Evolutionary conservation across 805 yeast genomes (phyloP).

Genomic region (Alloascoidea hylecoeti): DNA sequence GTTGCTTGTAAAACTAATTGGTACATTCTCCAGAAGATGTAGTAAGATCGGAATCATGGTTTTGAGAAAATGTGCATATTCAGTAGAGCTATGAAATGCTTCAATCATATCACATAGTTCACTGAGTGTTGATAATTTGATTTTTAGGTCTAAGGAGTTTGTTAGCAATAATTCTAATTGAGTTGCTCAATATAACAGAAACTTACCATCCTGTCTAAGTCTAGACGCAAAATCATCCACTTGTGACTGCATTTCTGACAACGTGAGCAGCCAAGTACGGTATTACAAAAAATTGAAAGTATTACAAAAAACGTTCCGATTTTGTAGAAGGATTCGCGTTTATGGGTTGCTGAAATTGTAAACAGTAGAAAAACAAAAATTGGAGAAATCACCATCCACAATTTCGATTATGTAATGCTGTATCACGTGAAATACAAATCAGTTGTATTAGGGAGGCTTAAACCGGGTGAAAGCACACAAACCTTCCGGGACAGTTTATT

Average conservation of each 20-base stretch:
- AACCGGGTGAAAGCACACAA: no score
- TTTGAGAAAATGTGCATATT: slow-evolving; percentile 64
- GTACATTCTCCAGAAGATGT: slow-evolving; percentile 47
- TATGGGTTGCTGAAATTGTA: no score
- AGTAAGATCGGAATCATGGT: slow-evolving; percentile 59
- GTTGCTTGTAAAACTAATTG: slow-evolving; percentile 51
- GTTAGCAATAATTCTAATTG: background rate
- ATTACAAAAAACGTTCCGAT: no score
- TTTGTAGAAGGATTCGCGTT: no score
- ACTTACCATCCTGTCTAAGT: slow-evolving; percentile 32
- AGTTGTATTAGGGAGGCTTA: no score
- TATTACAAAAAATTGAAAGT: no score
- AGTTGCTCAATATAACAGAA: background rate
- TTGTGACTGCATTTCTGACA: slow-evolving; percentile 34
- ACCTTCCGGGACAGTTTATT: no score
- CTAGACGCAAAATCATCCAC: slow-evolving; percentile 56
- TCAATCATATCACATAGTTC: slow-evolving; percentile 84
- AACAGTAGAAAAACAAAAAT: no score
- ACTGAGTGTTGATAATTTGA: slow-evolving; percentile 55
- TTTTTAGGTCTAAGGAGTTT: slow-evolving; percentile 29
- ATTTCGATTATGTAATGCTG: no score
- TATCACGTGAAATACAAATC: no score
- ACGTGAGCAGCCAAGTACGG: no score
- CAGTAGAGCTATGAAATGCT: slow-evolving; percentile 66
- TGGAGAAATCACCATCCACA: no score